Conservation (phyloP, 495 filamentous ascomycete genomes). For the Penicillium cosmopolitanum region DNA sequence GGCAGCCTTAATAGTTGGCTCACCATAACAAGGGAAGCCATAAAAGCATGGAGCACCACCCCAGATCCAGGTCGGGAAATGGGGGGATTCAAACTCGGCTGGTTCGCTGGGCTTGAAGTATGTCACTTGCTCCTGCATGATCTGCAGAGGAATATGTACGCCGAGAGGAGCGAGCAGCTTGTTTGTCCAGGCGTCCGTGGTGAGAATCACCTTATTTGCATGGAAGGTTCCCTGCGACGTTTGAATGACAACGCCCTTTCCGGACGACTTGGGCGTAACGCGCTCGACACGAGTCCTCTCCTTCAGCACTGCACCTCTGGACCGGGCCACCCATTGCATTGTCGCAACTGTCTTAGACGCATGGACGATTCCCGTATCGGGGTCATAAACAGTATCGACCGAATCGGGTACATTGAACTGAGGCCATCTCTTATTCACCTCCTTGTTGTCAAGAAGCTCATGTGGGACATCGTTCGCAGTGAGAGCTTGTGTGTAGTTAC, state of each 20-base stretch:
- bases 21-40: conserved; percentile 33
- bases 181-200: conserved; percentile 36
- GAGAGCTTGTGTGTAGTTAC: conserved; percentile 22
- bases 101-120: conserved; percentile 33
- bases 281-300: conserved; percentile 30
- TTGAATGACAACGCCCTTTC: conserved; percentile 23
- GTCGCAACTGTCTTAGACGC: conserved; percentile 27
- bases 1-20: conserved; percentile 37
- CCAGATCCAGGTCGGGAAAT: conserved; percentile 36
- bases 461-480: conserved; percentile 25
- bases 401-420: conserved; percentile 31
- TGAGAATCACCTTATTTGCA: conserved; percentile 30
- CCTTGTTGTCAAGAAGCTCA: conserved; percentile 27
- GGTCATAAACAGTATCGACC: conserved; percentile 29
- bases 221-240: conserved; percentile 29
- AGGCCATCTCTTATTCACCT: conserved; percentile 34
- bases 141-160: conserved; percentile 28
- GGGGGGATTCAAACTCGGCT: conserved; percentile 18
- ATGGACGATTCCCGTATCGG: conserved; percentile 34
- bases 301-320: conserved; percentile 26
- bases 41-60: conserved; percentile 28
- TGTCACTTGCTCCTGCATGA: conserved; percentile 40
- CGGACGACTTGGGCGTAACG: conserved; percentile 20
- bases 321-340: conserved; percentile 28
- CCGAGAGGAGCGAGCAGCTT: conserved; percentile 30